These are phyloP conservation scores for Scenedesmus sp. DNA, from an alignment of 163 green algal genomes.

Conservation along the genomic window DNA sequence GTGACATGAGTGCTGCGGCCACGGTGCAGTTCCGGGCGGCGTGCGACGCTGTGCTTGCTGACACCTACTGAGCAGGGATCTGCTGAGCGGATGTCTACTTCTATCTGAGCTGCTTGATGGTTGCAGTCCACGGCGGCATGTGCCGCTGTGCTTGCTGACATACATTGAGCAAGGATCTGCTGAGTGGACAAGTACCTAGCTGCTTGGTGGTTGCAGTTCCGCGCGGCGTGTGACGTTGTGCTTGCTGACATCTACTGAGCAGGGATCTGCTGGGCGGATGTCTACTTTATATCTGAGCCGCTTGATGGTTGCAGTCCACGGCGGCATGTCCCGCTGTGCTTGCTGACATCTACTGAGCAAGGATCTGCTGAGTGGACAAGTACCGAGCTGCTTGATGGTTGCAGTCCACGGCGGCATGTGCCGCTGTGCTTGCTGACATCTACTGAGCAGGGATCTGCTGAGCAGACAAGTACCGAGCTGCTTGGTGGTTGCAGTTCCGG, in stretches of 20 bases:
- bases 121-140: conserved; percentile 59
- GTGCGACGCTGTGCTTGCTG: conserved; percentile 57
- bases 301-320: too few relatives aligned
- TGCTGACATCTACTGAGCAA: conserved; percentile 56
- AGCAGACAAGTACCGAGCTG: too few relatives aligned
- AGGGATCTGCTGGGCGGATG: too few relatives aligned
- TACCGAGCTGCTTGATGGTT: conserved; percentile 42
- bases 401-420: conserved; percentile 61
- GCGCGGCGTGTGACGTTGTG: too few relatives aligned
- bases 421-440: too few relatives aligned
- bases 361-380: neutral
- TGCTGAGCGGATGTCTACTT: neutral
- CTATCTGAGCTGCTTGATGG: conserved; percentile 42
- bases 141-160: conserved; percentile 54
- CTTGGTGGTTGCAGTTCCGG: too few relatives aligned
- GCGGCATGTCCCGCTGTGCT: too few relatives aligned
- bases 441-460: too few relatives aligned
- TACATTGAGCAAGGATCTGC: conserved; percentile 45
- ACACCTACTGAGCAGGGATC: conserved; percentile 49
- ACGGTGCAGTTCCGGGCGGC: conserved; percentile 60
- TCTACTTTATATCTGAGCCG: too few relatives aligned
- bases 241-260: too few relatives aligned
- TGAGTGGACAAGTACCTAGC: neutral
- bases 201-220: conserved; percentile 54
- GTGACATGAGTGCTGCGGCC: conserved; percentile 64